phyloP scores from a whole-genome alignment of 1,139 yeast species.

The Yamadazyma diospyri region DNA sequence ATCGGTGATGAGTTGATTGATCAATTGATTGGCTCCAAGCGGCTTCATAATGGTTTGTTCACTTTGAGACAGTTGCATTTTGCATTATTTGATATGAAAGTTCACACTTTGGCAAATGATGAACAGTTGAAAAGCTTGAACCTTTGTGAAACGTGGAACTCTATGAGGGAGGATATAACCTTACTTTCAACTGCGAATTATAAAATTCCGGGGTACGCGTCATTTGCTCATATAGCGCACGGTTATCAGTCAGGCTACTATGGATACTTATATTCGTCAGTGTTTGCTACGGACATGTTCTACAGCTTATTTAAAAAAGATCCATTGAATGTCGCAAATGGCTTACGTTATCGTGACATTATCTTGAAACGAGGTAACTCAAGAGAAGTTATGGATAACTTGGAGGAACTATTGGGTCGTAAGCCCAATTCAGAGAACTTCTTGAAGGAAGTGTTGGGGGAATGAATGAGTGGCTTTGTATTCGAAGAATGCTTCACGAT shows the following conservation, averaged over 20 bases:
- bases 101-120: conserved; percentile 54
- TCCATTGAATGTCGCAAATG: conserved; percentile 62
- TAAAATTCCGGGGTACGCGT: conserved; percentile 62
- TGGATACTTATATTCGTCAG: conserved; percentile 83
- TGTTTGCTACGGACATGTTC: conserved; percentile 81
- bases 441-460: conserved; percentile 49
- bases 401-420: conserved; percentile 69
- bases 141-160: conserved; percentile 59
- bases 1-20: conserved; percentile 58
- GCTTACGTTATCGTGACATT: conserved; percentile 65
- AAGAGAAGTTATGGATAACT: conserved; percentile 60
- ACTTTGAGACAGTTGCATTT: conserved; percentile 75
- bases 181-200: conserved; percentile 54
- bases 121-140: conserved; percentile 40
- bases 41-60: conserved; percentile 70
- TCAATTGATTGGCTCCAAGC: conserved; percentile 62
- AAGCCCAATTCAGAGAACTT: conserved; percentile 72
- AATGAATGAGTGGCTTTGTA: conserved; percentile 1
- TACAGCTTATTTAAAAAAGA: conserved; percentile 64
- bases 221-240: conserved; percentile 81
- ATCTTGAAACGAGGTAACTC: conserved; percentile 74
- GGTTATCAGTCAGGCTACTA: conserved; percentile 87
- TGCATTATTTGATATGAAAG: conserved; percentile 69
- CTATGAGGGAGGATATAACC: conserved; percentile 55
- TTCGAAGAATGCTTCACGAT: no score